Evolutionary conservation across 208 protist species (phyloP).

Genomic region (Crithidia fasciculata): DNA sequence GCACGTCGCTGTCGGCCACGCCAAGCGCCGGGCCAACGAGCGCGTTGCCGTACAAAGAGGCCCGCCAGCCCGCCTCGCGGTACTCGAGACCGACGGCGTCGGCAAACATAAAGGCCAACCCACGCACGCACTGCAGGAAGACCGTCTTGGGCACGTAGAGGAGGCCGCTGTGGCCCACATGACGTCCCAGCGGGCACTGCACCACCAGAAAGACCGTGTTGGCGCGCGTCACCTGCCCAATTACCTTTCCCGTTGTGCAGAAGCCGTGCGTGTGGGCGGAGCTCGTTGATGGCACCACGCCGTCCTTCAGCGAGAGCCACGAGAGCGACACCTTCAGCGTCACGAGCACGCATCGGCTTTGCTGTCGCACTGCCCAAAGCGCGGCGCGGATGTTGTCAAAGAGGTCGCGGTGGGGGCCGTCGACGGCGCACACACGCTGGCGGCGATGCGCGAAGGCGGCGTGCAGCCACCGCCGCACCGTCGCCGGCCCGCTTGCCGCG

Average conservation of each 20-base stretch:
- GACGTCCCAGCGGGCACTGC: constrained; percentile 70
- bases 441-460: constrained; percentile 65
- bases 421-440: constrained; percentile 61
- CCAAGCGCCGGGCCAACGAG: constrained; percentile 23
- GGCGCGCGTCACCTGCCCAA: constrained; percentile 63
- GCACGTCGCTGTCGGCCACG: background rate
- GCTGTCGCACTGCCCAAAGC: constrained; percentile 76
- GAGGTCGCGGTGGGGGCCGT: constrained; percentile 67
- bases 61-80: constrained; percentile 15
- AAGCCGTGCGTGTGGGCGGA: constrained; percentile 44
- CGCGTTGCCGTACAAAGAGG: constrained; percentile 15
- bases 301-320: constrained; percentile 64
- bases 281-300: constrained; percentile 54
- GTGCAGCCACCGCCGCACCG: constrained; percentile 46
- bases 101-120: constrained; percentile 65
- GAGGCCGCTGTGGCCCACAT: constrained; percentile 54
- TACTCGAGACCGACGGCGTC: constrained; percentile 36
- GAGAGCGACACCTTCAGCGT: constrained; percentile 61
- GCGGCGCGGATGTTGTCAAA: constrained; percentile 82
- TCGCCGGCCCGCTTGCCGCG: constrained; percentile 14
- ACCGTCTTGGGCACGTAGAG: constrained; percentile 74
- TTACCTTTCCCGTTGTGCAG: constrained; percentile 78
- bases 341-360: constrained; percentile 65
- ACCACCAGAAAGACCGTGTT: constrained; percentile 77
- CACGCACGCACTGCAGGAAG: constrained; percentile 50